These are phyloP conservation scores for Cladophialophora yegresii DNA, from an alignment of 2,329 filamentous ascomycete genomes.

Conservation along the genomic window DNA sequence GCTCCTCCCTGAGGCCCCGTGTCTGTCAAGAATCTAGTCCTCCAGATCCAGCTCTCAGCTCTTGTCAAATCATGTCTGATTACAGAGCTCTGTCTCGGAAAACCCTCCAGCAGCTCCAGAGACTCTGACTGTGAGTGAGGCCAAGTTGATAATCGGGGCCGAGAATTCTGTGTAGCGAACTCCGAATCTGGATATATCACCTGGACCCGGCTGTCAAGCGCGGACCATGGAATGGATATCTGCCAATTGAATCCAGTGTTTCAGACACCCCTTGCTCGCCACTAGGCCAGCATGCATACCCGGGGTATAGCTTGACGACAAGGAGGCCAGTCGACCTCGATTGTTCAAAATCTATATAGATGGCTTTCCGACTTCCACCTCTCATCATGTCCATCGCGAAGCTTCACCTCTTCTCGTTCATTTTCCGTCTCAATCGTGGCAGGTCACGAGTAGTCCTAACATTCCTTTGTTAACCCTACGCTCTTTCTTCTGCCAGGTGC, in stretches of 20 bases:
- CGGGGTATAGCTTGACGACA: constrained; percentile 7
- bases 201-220: constrained; percentile 13
- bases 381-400: constrained; percentile 11
- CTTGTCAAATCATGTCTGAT: constrained; percentile 4
- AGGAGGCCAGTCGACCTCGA: constrained; percentile 6
- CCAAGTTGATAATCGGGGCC: neutral
- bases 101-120: neutral
- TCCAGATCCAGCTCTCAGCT: constrained; percentile 1
- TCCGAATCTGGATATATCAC: constrained; percentile 1
- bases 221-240: constrained; percentile 2
- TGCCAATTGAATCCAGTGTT: constrained; percentile 32
- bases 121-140: neutral
- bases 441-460: constrained; percentile 32
- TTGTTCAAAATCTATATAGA: constrained; percentile 23
- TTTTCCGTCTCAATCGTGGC: constrained; percentile 20
- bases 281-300: constrained; percentile 6
- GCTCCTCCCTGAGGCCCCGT: neutral
- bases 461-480: constrained; percentile 28
- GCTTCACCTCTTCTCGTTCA: constrained; percentile 18
- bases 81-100: neutral
- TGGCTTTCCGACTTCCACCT: constrained; percentile 10
- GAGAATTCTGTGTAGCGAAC: neutral
- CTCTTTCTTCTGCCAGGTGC: constrained; percentile 34
- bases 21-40: neutral
- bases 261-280: constrained; percentile 26